Percentiles rank a stretch among this genome's conserved stretches.
Evolutionary conservation across 805 yeast species (phyloP).

Genomic region (Candida ascalaphidarum): DNA sequence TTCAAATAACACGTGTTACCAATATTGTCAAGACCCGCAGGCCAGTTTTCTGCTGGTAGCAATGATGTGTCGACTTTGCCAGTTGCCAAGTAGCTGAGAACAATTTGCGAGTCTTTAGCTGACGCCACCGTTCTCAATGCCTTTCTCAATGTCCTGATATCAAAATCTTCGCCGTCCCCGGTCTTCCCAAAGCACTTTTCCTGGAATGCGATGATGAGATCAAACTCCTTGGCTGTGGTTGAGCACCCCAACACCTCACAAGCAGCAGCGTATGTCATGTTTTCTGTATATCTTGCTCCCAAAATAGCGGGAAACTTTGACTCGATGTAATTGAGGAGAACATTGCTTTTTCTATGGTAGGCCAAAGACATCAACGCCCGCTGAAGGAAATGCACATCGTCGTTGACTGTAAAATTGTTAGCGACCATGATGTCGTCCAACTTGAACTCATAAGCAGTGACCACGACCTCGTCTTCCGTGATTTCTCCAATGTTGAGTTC

Average conservation of each 20-base stretch:
- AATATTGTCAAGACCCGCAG: conserved; percentile 87
- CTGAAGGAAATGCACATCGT: conserved; percentile 32
- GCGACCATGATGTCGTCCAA: conserved; percentile 39
- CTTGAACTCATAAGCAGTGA: conserved; percentile 66
- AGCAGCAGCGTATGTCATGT: conserved; percentile 28
- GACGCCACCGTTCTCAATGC: conserved; percentile 51
- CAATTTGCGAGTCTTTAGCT: conserved; percentile 44
- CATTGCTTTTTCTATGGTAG: conserved; percentile 43
- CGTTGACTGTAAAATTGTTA: conserved; percentile 16
- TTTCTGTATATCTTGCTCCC: conserved; percentile 3
- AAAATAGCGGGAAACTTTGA: conserved; percentile 26
- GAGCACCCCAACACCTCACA: conserved; percentile 41
- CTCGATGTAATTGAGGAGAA: conserved; percentile 49
- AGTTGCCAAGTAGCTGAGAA: conserved; percentile 46
- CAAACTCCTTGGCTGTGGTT: conserved; percentile 46
- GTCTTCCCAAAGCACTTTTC: conserved; percentile 11
- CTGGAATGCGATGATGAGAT: conserved; percentile 45
- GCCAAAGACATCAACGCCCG: conserved; percentile 61
- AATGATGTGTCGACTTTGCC: conserved; percentile 58
- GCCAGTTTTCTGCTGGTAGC: conserved; percentile 61
- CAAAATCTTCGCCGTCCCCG: conserved; percentile 23
- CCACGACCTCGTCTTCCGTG: conserved; percentile 53
- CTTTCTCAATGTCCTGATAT: conserved; percentile 47
- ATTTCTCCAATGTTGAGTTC: conserved; percentile 32
- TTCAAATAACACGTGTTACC: conserved; percentile 90